Evolutionary conservation across 495 filamentous ascomycete species (phyloP), one percentile per base, ranked within the genome.

Genomic region (Cladorrhinum samala): DNA sequence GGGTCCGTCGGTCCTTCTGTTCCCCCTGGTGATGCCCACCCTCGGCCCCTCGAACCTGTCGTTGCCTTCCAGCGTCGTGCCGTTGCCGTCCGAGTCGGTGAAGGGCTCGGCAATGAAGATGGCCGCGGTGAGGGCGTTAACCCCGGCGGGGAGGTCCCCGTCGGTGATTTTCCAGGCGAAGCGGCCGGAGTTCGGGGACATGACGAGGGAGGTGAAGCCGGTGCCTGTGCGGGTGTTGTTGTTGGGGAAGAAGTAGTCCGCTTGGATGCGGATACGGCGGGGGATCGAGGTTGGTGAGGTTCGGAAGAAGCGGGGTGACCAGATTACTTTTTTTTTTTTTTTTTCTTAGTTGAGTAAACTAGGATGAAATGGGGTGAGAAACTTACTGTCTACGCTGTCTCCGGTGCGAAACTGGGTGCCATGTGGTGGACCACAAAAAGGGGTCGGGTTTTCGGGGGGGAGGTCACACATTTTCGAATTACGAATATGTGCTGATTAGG

Each of bases 21-120:
- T 13, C 3, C 17, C n/a, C 13, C 48, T 47, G 11, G 58, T 19
- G 24, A 61, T 40, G 38, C 50, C 16, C 14, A 61, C 46, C 1
- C 30, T 41, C 2, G 59, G 59, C 8, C 59, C 59, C 1, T 49
- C 48, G 41, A 50, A 58, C 24, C 52, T 44, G 40, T 47, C 36
- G 17, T 53, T 49, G 24, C 49, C 49, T 8, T 44, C 50, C 40
- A 53, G 48, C 20, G 43, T 54, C 13, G 55, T 53, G 52, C 47
- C 49, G 49, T 58, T 61, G 7, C 40, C 55, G 18, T 47, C 16
- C 13, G 49, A 27, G 23, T 46, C 23, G n/a, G 42, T 18, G 41
- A 46, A 52, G 16, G 59, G 55, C 14, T 52, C 55, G 48, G 51
- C 57, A 45, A 62, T 49, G 52, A 42, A 57, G 36, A 62, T 39